Percentiles rank a stretch among this genome's conserved stretches.
Conservation (phyloP, 345 rosid species). For the Theobroma cacao region DNA sequence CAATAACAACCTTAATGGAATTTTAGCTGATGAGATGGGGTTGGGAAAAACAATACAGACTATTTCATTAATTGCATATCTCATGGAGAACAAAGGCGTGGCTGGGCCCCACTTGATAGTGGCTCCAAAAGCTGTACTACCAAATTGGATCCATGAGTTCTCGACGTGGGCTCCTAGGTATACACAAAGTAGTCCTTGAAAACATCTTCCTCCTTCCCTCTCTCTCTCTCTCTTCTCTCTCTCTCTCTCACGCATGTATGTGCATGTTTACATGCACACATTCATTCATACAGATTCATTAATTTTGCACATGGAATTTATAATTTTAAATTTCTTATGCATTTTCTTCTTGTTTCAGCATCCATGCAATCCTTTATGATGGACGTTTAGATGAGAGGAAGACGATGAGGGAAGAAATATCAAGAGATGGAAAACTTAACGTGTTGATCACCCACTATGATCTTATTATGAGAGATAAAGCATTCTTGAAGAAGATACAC, state of each 20-base stretch:
- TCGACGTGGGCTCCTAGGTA: slow-evolving; percentile 92
- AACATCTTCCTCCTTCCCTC: background rate
- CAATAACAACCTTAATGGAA: slow-evolving; percentile 96
- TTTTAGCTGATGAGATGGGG: slow-evolving; percentile 99
- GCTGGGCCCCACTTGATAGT: slow-evolving; percentile 95
- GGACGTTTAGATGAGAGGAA: slow-evolving; percentile 98
- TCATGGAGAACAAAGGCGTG: slow-evolving; percentile 82
- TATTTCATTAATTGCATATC: slow-evolving; percentile 85
- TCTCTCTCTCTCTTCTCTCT: background rate
- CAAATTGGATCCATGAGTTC: slow-evolving; percentile 95
- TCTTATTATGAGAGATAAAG: slow-evolving; percentile 96
- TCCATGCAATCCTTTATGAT: slow-evolving; percentile 87
- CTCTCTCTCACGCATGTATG: background rate
- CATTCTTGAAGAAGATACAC: slow-evolving; percentile 84
- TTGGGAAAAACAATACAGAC: slow-evolving; percentile 98
- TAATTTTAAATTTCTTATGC: slow-evolving; percentile 18
- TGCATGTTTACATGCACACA: background rate
- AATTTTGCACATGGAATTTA: background rate
- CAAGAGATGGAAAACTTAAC: slow-evolving; percentile 62
- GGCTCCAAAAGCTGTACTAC: slow-evolving; percentile 98
- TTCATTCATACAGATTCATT: background rate
- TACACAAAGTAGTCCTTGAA: slow-evolving; percentile 10
- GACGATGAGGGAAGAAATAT: slow-evolving; percentile 69
- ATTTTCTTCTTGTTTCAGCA: slow-evolving; percentile 49
- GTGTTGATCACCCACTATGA: slow-evolving; percentile 96